phyloP scores from a whole-genome alignment of 2,329 filamentous ascomycete genomes.

The Cytospora chrysosperma region DNA sequence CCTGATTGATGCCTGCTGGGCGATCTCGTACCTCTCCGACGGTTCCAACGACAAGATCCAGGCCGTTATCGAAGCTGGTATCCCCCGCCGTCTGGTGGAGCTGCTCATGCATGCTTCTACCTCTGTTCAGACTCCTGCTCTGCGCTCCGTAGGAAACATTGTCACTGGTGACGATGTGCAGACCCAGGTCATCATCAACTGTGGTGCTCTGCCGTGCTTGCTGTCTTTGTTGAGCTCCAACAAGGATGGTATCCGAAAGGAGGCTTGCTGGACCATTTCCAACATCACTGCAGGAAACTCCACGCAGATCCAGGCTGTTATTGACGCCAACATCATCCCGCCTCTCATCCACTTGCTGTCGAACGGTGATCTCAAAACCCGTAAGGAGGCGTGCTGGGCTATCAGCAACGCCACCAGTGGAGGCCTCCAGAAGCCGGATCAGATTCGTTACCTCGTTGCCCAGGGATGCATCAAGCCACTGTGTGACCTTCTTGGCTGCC shows the following conservation, averaged over 20 bases:
- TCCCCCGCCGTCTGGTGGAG: slow-evolving; percentile 93
- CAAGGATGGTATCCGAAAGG: slow-evolving; percentile 98
- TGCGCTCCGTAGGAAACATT: slow-evolving; percentile 97
- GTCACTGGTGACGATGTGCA: slow-evolving; percentile 98
- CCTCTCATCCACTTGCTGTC: slow-evolving; percentile 94
- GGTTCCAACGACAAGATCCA: slow-evolving; percentile 99
- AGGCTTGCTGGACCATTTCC: slow-evolving; percentile 99
- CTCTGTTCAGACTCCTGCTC: slow-evolving; percentile 94
- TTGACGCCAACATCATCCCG: slow-evolving; percentile 95
- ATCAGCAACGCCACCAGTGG: slow-evolving; percentile 98
- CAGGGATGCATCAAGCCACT: slow-evolving; percentile 97
- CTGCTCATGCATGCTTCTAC: slow-evolving; percentile 97
- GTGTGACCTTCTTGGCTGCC: slow-evolving; percentile 91
- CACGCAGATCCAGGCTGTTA: slow-evolving; percentile 92
- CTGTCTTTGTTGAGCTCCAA: slow-evolving; percentile 91
- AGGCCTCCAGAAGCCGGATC: slow-evolving; percentile 96
- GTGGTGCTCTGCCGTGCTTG: slow-evolving; percentile 87
- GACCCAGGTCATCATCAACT: slow-evolving; percentile 99
- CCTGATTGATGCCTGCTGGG: slow-evolving; percentile 98
- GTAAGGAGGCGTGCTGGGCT: slow-evolving; percentile 99
- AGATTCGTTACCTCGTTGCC: slow-evolving; percentile 91
- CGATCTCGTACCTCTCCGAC: slow-evolving; percentile 97
- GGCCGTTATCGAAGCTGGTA: slow-evolving; percentile 96
- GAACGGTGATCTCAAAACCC: slow-evolving; percentile 97
- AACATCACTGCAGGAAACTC: slow-evolving; percentile 99